Evolutionary conservation across 2,329 filamentous ascomycete species (phyloP), one percentile per base, ranked within the genome.

Genomic region (Alternaria burnsii): DNA sequence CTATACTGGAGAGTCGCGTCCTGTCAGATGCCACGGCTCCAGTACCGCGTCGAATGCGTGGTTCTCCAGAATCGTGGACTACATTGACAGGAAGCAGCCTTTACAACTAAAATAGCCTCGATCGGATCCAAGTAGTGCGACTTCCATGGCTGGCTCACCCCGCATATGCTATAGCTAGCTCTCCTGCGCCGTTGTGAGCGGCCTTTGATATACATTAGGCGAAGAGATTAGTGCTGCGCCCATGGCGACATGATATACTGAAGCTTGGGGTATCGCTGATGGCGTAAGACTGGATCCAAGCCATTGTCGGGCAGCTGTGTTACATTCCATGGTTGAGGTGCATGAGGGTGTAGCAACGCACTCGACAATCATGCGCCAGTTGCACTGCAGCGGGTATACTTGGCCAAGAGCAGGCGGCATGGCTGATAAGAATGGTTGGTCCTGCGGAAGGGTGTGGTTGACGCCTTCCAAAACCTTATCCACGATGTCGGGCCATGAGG

Each of bases 401-500:
- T 58, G 36, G 62, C 53, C 32, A 55, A 54, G 61, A 58, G 44
- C 30, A 46, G 41, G 61, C 42, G 22, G 26, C 34, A 51, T 46
- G 20, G 20, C 38, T 48, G 59, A 52, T 51, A 51, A 51, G 68
- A 70, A 36, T 53, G 43, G 47, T 52, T 51, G 32, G 62, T 52
- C 55, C 65, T 64, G 65, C n/a, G 58, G 48, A 56, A 59, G 66
- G 58, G 66, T 71, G 67, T 51, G 55, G 71, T 70, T 72, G 70
- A 71, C 67, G 71, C 67, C 66, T 63, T 60, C 46, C 53, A 62
- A 65, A 77, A 73, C 73, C 72, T 77, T 75, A 76, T 73, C 75
- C 75, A 73, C 67, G 59, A 61, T 40, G 26, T 62, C 63, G 75
- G 74, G 74, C 70, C 74, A 71, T 54, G 68, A 65, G 62, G 59